Evolutionary conservation across 2,329 filamentous ascomycete genomes (phyloP).

Genomic region (Aureobasidium sp.): DNA sequence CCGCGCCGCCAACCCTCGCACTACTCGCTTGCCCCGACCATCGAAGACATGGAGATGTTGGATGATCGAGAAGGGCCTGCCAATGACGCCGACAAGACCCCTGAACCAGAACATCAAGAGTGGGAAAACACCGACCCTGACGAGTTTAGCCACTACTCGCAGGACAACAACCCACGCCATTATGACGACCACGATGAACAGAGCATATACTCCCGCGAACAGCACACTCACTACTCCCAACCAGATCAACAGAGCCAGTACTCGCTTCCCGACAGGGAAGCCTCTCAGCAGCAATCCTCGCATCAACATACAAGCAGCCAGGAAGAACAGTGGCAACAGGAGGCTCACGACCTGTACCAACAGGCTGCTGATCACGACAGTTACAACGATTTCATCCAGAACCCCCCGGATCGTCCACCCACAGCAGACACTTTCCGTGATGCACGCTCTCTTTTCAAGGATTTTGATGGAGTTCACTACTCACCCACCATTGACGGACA

Average conservation of each 20-base stretch:
- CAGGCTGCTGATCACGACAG: slow-evolving; percentile 1
- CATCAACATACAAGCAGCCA: slow-evolving; percentile 4
- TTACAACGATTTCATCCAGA: slow-evolving; percentile 2
- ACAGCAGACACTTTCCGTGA: slow-evolving; percentile 59
- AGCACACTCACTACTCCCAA: background rate
- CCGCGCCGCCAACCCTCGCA: slow-evolving; percentile 17
- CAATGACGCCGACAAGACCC: slow-evolving; percentile 6
- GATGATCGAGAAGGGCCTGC: background rate
- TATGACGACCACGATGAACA: background rate
- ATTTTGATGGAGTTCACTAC: slow-evolving; percentile 77
- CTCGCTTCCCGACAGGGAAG: background rate
- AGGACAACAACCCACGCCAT: background rate
- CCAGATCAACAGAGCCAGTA: background rate
- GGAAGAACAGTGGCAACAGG: slow-evolving; percentile 10
- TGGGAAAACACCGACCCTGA: slow-evolving; percentile 6
- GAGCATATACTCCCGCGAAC: slow-evolving; percentile 1
- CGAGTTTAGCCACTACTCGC: slow-evolving; percentile 9
- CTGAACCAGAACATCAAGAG: slow-evolving; percentile 2
- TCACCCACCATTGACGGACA: slow-evolving; percentile 44
- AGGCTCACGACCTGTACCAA: background rate
- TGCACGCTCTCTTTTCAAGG: slow-evolving; percentile 61
- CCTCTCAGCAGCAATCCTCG: background rate
- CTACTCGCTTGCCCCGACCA: slow-evolving; percentile 16
- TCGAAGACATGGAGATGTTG: slow-evolving; percentile 9
- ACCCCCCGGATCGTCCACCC: slow-evolving; percentile 37